phyloP scores from a whole-genome alignment of 495 filamentous ascomycete species.

The Penicillium turbatum region DNA sequence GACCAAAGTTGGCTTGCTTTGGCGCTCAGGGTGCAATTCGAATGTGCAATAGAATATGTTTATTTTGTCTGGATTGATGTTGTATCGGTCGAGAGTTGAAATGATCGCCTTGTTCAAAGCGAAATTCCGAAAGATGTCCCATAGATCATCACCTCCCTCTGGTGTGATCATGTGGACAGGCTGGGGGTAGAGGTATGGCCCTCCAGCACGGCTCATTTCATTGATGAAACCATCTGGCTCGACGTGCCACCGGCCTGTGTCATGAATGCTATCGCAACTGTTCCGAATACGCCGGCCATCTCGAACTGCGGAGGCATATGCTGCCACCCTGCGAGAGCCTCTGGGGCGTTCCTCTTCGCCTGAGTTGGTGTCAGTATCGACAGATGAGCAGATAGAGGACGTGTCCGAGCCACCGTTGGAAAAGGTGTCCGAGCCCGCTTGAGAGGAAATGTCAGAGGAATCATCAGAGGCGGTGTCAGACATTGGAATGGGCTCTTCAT shows the following conservation, averaged over 20 bases:
- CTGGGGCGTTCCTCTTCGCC: background rate
- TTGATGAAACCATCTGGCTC: background rate
- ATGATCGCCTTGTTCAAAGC: background rate
- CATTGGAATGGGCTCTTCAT: background rate
- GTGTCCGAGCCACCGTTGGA: background rate
- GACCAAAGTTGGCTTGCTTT: background rate
- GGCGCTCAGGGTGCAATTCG: background rate
- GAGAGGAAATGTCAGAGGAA: background rate
- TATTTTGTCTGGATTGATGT: background rate
- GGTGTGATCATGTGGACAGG: background rate
- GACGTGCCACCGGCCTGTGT: background rate
- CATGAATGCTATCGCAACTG: background rate
- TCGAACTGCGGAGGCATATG: background rate
- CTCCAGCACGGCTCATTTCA: background rate
- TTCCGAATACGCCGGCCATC: background rate
- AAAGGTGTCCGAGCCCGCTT: background rate
- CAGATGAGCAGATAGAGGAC: background rate
- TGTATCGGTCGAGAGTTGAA: background rate
- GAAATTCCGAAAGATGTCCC: background rate
- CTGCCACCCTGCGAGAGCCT: background rate
- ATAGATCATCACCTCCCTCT: background rate
- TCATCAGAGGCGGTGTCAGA: background rate
- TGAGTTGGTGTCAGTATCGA: background rate
- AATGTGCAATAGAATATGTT: too few species aligned
- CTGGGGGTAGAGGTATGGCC: background rate